These are phyloP conservation scores for Ceratobasidium sp. DNA, from an alignment of 1,284 basidiomycete species.

Conservation along the genomic window DNA sequence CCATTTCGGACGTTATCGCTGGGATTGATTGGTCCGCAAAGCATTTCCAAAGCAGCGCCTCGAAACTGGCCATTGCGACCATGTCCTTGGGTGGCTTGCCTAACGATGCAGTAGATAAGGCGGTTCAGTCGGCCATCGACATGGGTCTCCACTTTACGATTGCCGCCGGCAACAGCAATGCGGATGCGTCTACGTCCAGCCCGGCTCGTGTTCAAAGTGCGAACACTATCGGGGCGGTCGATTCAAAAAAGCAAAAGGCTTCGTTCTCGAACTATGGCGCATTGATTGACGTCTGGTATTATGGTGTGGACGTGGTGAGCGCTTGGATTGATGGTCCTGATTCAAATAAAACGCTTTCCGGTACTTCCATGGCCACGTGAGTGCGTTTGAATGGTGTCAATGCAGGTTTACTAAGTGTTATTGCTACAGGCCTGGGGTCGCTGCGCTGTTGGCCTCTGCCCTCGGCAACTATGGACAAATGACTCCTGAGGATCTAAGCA, in stretches of 20 bases:
- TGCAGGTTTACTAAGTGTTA: not conserved
- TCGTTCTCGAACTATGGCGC: slow-evolving; percentile 87
- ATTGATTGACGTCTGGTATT: slow-evolving; percentile 51
- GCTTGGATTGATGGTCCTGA: slow-evolving; percentile 74
- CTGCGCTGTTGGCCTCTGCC: slow-evolving; percentile 16
- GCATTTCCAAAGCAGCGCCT: slow-evolving; percentile 57
- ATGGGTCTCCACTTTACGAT: slow-evolving; percentile 94
- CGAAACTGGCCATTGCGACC: slow-evolving; percentile 26
- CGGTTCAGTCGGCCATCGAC: slow-evolving; percentile 60
- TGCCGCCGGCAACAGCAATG: slow-evolving; percentile 84
- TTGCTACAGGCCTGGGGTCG: slow-evolving; percentile 38
- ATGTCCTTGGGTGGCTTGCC: slow-evolving; percentile 44
- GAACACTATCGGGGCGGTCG: slow-evolving; percentile 25
- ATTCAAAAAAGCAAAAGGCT: slow-evolving; percentile 54
- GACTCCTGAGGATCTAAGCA: not conserved
- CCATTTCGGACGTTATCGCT: slow-evolving; percentile 67
- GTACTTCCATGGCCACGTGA: slow-evolving; percentile 74
- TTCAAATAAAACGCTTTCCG: slow-evolving; percentile 79
- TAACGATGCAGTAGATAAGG: slow-evolving; percentile 42
- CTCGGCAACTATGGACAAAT: slow-evolving; percentile 16
- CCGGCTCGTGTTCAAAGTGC: slow-evolving; percentile 15
- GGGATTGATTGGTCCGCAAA: slow-evolving; percentile 43
- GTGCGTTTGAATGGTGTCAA: not conserved
- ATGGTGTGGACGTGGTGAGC: slow-evolving; percentile 81
- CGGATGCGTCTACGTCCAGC: slow-evolving; percentile 59